These are phyloP conservation scores for Aspergillus fijiensis DNA, from an alignment of 2,329 filamentous ascomycete genomes.

Conservation along the genomic window DNA sequence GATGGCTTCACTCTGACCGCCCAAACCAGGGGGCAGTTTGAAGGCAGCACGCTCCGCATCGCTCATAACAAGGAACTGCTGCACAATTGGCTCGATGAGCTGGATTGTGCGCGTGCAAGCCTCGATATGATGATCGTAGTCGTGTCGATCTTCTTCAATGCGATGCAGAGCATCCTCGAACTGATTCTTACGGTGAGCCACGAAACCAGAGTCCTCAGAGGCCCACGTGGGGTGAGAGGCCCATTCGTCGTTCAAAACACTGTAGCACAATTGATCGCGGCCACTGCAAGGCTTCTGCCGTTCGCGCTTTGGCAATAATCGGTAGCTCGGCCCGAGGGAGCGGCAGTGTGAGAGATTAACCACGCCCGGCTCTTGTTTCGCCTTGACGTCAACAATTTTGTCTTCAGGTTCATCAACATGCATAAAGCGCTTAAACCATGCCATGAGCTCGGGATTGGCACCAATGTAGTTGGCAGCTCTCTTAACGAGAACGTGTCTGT, in stretches of 20 bases:
- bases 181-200: slow-evolving; percentile 94
- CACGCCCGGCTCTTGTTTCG: slow-evolving; percentile 69
- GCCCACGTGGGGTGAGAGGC: slow-evolving; percentile 98
- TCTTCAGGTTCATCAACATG: slow-evolving; percentile 70
- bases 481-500: slow-evolving; percentile 76
- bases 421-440: slow-evolving; percentile 82
- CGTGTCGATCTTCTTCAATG: slow-evolving; percentile 96
- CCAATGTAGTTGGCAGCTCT: slow-evolving; percentile 85
- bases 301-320: slow-evolving; percentile 85
- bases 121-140: slow-evolving; percentile 98
- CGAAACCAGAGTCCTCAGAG: slow-evolving; percentile 95
- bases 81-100: slow-evolving; percentile 88
- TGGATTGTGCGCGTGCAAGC: slow-evolving; percentile 93
- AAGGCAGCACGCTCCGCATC: slow-evolving; percentile 71
- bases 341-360: slow-evolving; percentile 95
- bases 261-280: slow-evolving; percentile 88
- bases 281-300: slow-evolving; percentile 89
- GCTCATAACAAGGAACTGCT: slow-evolving; percentile 80
- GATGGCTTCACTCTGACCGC: slow-evolving; percentile 91
- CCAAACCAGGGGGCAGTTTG: slow-evolving; percentile 76
- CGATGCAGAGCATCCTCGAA: slow-evolving; percentile 92
- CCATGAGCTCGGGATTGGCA: slow-evolving; percentile 82
- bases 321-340: slow-evolving; percentile 92
- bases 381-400: slow-evolving; percentile 74
- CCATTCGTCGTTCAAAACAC: slow-evolving; percentile 96